Conservation (phyloP, 345 rosid genomes). For the Lumnitzera racemosa region DNA sequence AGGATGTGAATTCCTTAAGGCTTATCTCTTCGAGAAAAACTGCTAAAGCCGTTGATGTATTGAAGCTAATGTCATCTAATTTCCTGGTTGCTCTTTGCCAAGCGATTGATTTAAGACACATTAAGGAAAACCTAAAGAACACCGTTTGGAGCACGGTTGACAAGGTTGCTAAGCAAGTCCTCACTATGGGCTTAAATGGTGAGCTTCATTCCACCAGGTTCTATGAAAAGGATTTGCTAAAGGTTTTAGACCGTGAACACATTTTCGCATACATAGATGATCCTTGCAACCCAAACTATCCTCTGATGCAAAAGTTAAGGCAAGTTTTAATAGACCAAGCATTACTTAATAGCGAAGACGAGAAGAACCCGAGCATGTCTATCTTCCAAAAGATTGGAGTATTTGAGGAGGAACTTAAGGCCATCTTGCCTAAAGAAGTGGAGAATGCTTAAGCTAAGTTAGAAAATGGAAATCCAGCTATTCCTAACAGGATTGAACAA, state of each 20-base stretch:
- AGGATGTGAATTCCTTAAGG: too few species aligned
- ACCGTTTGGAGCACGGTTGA: conserved; percentile 48
- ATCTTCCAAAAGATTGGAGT: conserved; percentile 55
- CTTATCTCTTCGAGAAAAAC: too few species aligned
- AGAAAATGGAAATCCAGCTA: conserved; percentile 42
- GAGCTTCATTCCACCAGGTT: conserved; percentile 68
- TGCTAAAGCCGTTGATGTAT: conserved; percentile 46
- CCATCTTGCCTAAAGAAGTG: conserved; percentile 48
- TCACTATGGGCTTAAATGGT: conserved; percentile 39
- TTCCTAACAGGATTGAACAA: conserved; percentile 51
- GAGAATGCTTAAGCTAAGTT: conserved; percentile 39
- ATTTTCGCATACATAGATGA: conserved; percentile 54
- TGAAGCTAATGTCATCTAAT: conserved; percentile 73
- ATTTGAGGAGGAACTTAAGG: conserved; percentile 57
- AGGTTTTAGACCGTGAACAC: conserved; percentile 46
- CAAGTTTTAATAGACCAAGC: conserved; percentile 65
- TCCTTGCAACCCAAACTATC: conserved; percentile 58
- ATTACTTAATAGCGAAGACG: conserved; percentile 42
- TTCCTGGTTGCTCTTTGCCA: conserved; percentile 62
- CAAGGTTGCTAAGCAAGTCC: conserved; percentile 46
- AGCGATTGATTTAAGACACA: conserved; percentile 61
- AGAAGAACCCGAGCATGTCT: conserved; percentile 42
- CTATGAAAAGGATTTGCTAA: conserved; percentile 56
- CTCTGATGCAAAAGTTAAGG: conserved; percentile 53
- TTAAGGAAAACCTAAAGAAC: conserved; percentile 59